These are phyloP conservation scores for Trypanosoma theileri DNA, from an alignment of 208 protist species.

Conservation along the genomic window DNA sequence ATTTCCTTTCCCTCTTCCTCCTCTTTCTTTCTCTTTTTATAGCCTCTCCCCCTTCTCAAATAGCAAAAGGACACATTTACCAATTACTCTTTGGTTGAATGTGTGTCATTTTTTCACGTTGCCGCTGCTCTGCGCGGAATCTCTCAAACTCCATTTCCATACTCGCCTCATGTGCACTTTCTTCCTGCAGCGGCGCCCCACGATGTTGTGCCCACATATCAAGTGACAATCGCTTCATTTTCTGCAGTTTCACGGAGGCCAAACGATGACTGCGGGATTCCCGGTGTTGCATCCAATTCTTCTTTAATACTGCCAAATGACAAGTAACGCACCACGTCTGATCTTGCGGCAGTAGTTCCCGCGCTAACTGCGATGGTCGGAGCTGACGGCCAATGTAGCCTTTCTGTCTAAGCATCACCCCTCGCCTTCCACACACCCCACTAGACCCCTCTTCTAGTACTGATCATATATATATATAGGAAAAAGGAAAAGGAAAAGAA, in stretches of 20 bases:
- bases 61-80: not conserved
- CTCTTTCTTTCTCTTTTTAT: not conserved
- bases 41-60: too few relatives aligned
- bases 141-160: constrained; percentile 62
- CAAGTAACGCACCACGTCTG: constrained; percentile 82
- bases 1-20: too few relatives aligned
- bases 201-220: constrained; percentile 81
- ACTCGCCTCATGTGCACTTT: constrained; percentile 47
- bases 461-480: not conserved
- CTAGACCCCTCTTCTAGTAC: too few relatives aligned
- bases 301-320: constrained; percentile 56
- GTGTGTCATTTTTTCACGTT: constrained; percentile 40
- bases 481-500: not conserved
- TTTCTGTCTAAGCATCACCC: constrained; percentile 39
- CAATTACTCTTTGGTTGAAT: too few relatives aligned
- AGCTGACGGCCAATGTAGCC: constrained; percentile 77
- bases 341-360: constrained; percentile 66
- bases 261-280: constrained; percentile 48
- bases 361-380: constrained; percentile 69
- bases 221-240: constrained; percentile 69
- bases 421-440: not conserved
- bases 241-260: constrained; percentile 58
- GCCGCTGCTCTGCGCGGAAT: constrained; percentile 59
- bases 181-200: constrained; percentile 58
- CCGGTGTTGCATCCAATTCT: constrained; percentile 43